A percentile compares a stretch with the other conserved stretches of the same genome.
phyloP scores from a whole-genome alignment of 768 basidiomycete species.

The Neoboletus magnificus region DNA sequence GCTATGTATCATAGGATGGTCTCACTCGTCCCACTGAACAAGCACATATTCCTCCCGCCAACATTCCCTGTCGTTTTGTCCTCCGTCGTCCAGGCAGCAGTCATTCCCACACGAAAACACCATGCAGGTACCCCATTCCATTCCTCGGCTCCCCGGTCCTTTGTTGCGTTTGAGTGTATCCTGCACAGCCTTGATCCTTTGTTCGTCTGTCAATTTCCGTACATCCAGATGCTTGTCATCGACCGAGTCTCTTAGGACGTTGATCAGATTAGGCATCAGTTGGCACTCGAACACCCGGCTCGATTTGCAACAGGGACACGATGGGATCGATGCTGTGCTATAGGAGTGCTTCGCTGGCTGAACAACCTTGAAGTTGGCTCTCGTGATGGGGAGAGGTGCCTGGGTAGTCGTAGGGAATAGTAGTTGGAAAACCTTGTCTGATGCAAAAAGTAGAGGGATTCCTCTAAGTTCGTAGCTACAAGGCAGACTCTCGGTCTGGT shows the following conservation, averaged over 20 bases:
- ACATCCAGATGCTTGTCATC: slow-evolving; percentile 20
- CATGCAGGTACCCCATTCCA: slow-evolving; percentile 95
- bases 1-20: neutral
- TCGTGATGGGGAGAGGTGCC: slow-evolving; percentile 52
- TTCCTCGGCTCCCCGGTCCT: slow-evolving; percentile 50
- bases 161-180: slow-evolving; percentile 47
- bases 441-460: slow-evolving; percentile 80
- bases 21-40: slow-evolving; percentile 70
- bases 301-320: slow-evolving; percentile 65
- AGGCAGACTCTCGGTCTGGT: neutral
- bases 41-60: slow-evolving; percentile 79
- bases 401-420: slow-evolving; percentile 65
- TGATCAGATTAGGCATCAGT: slow-evolving; percentile 92
- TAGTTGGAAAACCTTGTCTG: slow-evolving; percentile 63
- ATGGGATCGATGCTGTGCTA: slow-evolving; percentile 49
- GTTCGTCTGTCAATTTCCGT: slow-evolving; percentile 56
- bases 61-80: slow-evolving; percentile 36
- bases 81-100: slow-evolving; percentile 54
- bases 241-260: slow-evolving; percentile 49
- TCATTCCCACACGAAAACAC: slow-evolving; percentile 85
- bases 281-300: slow-evolving; percentile 87
- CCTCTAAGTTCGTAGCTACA: slow-evolving; percentile 85
- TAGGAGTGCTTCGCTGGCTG: slow-evolving; percentile 48
- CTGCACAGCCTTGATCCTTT: slow-evolving; percentile 62
- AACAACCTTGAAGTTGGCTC: slow-evolving; percentile 56